These are phyloP conservation scores for Peronospora destructor DNA, from an alignment of 352 stramenopile genomes.

Conservation along the genomic window DNA sequence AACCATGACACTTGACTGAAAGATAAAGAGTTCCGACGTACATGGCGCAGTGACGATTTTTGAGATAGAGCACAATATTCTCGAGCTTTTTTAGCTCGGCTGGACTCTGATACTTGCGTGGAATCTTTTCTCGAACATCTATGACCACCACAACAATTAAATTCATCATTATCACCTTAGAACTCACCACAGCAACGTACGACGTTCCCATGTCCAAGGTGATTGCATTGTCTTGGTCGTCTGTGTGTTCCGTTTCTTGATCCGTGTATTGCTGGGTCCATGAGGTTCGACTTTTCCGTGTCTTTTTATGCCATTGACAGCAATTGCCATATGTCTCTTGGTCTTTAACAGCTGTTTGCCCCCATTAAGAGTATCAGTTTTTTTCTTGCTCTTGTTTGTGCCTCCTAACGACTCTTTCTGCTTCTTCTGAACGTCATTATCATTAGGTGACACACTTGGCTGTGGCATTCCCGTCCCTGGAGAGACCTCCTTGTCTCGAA, in stretches of 20 bases:
- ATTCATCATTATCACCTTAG: neutral
- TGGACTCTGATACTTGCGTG: constrained; percentile 76
- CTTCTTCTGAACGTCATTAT: neutral
- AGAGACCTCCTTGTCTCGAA: constrained; percentile 10
- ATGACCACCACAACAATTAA: constrained; percentile 1
- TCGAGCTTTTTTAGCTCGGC: constrained; percentile 80
- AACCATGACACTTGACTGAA: neutral
- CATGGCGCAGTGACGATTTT: constrained; percentile 74
- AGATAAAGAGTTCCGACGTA: constrained; percentile 26
- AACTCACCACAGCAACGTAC: constrained; percentile 27
- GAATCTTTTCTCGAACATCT: constrained; percentile 75
- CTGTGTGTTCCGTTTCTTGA: constrained; percentile 27
- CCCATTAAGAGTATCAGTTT: constrained; percentile 4
- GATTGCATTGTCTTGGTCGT: constrained; percentile 28
- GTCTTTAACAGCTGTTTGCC: constrained; percentile 11
- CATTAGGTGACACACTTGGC: constrained; percentile 18
- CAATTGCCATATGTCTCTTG: neutral
- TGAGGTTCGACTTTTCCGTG: constrained; percentile 18
- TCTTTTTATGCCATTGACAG: constrained; percentile 13
- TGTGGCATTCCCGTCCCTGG: constrained; percentile 36
- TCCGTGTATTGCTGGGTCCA: constrained; percentile 6
- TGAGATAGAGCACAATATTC: constrained; percentile 82
- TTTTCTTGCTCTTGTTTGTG: constrained; percentile 6
- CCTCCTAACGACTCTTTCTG: neutral
- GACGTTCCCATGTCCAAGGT: constrained; percentile 76